phyloP scores from a whole-genome alignment of 1,139 yeast species.

The Groenewaldozyma auringiensis region DNA sequence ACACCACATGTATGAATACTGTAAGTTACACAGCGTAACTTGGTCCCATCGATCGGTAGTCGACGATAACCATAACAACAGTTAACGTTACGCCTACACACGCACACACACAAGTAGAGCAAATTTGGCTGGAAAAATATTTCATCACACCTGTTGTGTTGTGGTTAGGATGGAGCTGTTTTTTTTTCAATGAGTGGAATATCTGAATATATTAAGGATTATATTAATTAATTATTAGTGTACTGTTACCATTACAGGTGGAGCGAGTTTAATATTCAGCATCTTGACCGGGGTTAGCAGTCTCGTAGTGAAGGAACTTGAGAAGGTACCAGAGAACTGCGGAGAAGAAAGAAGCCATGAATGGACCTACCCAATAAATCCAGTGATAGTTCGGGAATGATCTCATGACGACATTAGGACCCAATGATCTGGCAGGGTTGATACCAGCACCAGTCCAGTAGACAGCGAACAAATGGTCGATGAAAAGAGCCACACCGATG shows the following conservation, averaged over 20 bases:
- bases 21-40: too few species aligned
- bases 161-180: too few species aligned
- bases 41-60: too few species aligned
- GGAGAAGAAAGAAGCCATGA: constrained; percentile 61
- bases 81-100: too few species aligned
- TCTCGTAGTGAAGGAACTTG: constrained; percentile 60
- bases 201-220: too few species aligned
- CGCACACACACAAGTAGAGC: too few species aligned
- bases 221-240: too few species aligned
- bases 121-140: too few species aligned
- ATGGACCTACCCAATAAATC: constrained; percentile 90
- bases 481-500: constrained; percentile 74
- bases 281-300: constrained; percentile 68
- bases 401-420: constrained; percentile 68
- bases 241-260: background rate
- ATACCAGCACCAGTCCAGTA: constrained; percentile 88
- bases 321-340: constrained; percentile 60
- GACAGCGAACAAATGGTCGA: constrained; percentile 76
- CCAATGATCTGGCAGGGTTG: constrained; percentile 86
- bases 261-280: constrained; percentile 28
- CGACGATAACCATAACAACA: too few species aligned
- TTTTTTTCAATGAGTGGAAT: too few species aligned
- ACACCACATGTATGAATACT: too few species aligned
- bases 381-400: constrained; percentile 79
- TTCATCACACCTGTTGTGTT: too few species aligned